Base-by-base conservation (phyloP, 768 basidiomycete species). In the Lentinula sp. region DNA sequence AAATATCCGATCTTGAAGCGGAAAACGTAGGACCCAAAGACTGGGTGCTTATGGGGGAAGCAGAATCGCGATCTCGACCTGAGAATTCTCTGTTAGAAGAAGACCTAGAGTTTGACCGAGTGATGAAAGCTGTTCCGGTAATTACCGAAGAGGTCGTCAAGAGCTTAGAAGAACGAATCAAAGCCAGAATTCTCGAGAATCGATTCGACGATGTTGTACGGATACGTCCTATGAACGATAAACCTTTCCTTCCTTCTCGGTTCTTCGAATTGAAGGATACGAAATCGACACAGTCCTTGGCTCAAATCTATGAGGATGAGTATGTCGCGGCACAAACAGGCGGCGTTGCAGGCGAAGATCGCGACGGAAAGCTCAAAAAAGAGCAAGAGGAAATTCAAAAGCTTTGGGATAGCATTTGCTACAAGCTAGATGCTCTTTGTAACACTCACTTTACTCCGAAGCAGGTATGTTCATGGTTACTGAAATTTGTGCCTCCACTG, bases 361-460 rank as follows among this genome's bases (percentile, higher is more conserved):
- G 93, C 6, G 95, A 98, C 65, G 93, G 89, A 18, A 95, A 92
- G 71, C 77, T 98, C 40, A 77, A 81, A 69, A 89, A 91, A 69
- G 93, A 97, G 71, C 96, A 98, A 70, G 85, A 87, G 13, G 95
- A 91, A 71, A 86, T 98, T 57, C 87, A 90, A 60, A 76, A 78
- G 54, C 66, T 87, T 9, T 98, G 96, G 93, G 91, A 93, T 59
- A 82, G 80, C 50, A 88, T 99, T 39, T 92, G 87, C 61, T 77
- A 82, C 49, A 97, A 96, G 70, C 78, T 98, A 39, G 97, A 98
- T 73, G 93, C 96, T 18, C 76, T 98, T 39, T 92, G 91, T 71
- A 98, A 98, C 69, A 87, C 95, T 1, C 93, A 98, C 71, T 98
- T 94, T 71, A 89, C 92, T 15, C 97, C 96, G 1, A 98, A 98